Evolutionary conservation across 345 rosid species (phyloP).

Genomic region (Brassica incana): DNA sequence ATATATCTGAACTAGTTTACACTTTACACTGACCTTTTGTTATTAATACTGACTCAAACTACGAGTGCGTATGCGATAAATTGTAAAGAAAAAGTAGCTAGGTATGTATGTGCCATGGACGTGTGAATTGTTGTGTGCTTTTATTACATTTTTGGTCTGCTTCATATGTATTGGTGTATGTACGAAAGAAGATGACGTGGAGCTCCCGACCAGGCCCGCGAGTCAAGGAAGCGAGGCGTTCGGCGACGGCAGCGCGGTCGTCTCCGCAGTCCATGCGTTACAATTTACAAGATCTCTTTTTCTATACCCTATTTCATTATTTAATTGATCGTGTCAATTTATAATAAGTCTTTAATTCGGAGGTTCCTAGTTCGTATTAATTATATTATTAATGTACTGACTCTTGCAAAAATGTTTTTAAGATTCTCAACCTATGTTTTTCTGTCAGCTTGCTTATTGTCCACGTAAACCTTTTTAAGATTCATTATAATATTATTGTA

Average conservation of each 20-base stretch:
- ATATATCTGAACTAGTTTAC: not conserved
- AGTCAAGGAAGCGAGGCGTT: constrained; percentile 70
- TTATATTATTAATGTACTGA: not conserved
- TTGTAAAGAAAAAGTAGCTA: not conserved
- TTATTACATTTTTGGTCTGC: not conserved
- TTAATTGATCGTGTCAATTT: constrained; percentile 2
- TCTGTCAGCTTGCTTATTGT: constrained; percentile 15
- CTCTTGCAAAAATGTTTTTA: not conserved
- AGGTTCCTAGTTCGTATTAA: constrained; percentile 2
- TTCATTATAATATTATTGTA: too few relatives aligned
- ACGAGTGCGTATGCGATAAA: not conserved
- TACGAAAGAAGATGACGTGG: constrained; percentile 33
- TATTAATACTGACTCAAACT: not conserved
- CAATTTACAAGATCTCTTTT: constrained; percentile 60
- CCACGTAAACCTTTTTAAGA: constrained; percentile 18
- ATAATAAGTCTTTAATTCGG: not conserved
- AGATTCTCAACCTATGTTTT: constrained; percentile 16
- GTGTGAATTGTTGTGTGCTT: not conserved
- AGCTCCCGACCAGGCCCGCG: constrained; percentile 45
- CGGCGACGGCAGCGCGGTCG: constrained; percentile 85
- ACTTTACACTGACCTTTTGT: not conserved
- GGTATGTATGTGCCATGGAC: not conserved
- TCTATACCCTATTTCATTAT: not conserved
- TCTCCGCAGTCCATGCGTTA: constrained; percentile 54
- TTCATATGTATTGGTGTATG: not conserved